Evolutionary conservation across 2,329 filamentous ascomycete species (phyloP).

Genomic region (Cladobotryum protrusum): DNA sequence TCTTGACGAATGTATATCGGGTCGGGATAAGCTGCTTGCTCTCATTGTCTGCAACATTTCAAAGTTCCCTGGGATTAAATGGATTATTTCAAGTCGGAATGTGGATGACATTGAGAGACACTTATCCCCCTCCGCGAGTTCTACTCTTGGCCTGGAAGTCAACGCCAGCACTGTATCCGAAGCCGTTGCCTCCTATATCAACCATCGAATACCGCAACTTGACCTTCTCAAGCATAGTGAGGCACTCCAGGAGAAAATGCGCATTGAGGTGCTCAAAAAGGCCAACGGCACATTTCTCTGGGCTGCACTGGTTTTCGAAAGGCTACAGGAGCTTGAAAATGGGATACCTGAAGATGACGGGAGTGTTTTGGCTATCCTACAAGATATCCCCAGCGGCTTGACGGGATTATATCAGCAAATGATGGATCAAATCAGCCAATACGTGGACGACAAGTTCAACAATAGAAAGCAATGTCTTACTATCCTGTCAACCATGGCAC

Average conservation of each 20-base stretch:
- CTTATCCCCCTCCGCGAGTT: neutral
- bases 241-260: neutral
- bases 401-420: too few species aligned
- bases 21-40: slow-evolving; percentile 30
- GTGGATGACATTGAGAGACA: slow-evolving; percentile 11
- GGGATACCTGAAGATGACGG: too few species aligned
- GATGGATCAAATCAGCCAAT: slow-evolving; percentile 22
- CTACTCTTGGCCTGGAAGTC: neutral
- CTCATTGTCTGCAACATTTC: slow-evolving; percentile 27
- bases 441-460: slow-evolving; percentile 15
- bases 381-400: too few species aligned
- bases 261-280: slow-evolving; percentile 16
- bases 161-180: neutral
- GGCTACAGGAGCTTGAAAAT: too few species aligned
- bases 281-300: slow-evolving; percentile 28
- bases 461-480: slow-evolving; percentile 20
- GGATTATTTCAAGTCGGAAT: slow-evolving; percentile 8
- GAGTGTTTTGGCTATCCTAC: too few species aligned
- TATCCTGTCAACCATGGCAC: slow-evolving; percentile 25
- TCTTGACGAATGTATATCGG: slow-evolving; percentile 34
- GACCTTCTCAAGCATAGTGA: slow-evolving; percentile 1
- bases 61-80: neutral
- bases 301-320: neutral
- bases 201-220: neutral
- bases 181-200: slow-evolving; percentile 2